Base-by-base conservation (phyloP, 371 early-diverging fungal species). In the Rhizopus arrhizus region DNA sequence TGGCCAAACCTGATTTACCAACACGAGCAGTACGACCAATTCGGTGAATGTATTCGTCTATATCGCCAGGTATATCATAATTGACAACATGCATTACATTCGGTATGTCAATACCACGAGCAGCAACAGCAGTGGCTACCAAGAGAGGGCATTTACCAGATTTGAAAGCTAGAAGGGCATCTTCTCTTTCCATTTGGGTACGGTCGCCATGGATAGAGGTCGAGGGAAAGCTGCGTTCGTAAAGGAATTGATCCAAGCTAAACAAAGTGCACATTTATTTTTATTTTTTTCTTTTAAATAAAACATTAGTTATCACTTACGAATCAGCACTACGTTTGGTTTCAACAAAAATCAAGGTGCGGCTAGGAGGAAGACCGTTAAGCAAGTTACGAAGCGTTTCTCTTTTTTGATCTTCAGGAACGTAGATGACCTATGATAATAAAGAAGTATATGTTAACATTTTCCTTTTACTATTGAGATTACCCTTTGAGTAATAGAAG, bases 51-150 rank as follows among this genome's bases (percentile, higher is more conserved):
- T 91, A 94, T 53, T 91, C 92, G 58, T 95, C 92, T 61, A 91
- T 86, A 38, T 83, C 79, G 40, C 75, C 77, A 35, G 89, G 82
- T 56, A 95, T 71, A 67, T 96, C 95, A 66, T 85, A 95, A 66
- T 95, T 93, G 56, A 95, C 83, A 8, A 95, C 91, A 53, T 89
- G 90, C 77, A 89, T 91, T 9, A 95, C 88, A 58, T 89, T 84
- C 48, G 84, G 82, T 15, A 96, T 85, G 69, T 96, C 95, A 50
- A 95, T 74, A 58, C 98, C 98, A 71, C 98, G 85, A 6, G 95
- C 90, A 32, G 93, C 96, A 11, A 98, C 93, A 16, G 95, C 95
- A 0, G 97, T 98, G 33, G 95, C 95, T 13, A 97, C 91, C 34
- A 98, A 68, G 46, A 95, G 88, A 6, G 93, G 92, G 46, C 89